Evolutionary conservation across 331 rosid species (phyloP).

Genomic region (Rosa hybrid): DNA sequence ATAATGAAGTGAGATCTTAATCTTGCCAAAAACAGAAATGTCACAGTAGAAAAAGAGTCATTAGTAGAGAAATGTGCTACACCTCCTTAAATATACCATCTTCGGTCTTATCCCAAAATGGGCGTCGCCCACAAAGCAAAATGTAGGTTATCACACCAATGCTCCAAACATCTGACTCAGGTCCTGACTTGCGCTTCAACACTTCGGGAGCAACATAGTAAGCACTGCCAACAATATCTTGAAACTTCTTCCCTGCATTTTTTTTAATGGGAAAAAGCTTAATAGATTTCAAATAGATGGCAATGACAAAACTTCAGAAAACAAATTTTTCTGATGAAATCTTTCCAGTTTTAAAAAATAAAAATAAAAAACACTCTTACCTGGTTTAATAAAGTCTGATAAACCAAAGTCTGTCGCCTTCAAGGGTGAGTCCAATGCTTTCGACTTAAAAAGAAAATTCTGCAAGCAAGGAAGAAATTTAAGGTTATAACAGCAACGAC

Average conservation of each 20-base stretch:
- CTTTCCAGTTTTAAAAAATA: not conserved
- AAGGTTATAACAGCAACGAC: constrained; percentile 27
- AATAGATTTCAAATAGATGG: constrained; percentile 20
- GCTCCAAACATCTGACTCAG: constrained; percentile 99
- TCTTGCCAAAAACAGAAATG: not conserved
- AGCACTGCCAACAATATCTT: constrained; percentile 97
- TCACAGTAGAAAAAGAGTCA: not conserved
- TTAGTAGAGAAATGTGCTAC: constrained; percentile 26
- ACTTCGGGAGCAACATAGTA: constrained; percentile 99
- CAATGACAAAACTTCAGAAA: constrained; percentile 4
- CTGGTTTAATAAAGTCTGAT: constrained; percentile 96
- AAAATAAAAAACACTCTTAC: constrained; percentile 36
- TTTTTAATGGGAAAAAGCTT: constrained; percentile 22
- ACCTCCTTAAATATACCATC: constrained; percentile 99
- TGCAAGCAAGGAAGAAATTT: constrained; percentile 31
- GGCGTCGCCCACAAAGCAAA: constrained; percentile 96
- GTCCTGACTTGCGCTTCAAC: constrained; percentile 93
- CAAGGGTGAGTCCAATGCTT: constrained; percentile 62
- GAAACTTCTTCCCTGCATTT: constrained; percentile 76
- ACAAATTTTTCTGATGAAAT: not conserved
- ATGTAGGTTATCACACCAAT: constrained; percentile 98
- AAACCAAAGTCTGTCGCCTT: constrained; percentile 98
- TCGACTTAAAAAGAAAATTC: constrained; percentile 95
- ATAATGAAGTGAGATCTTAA: not conserved
- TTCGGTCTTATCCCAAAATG: constrained; percentile 99